These are phyloP conservation scores for Lactarius deliciosus DNA, from an alignment of 768 basidiomycete species.

Conservation along the genomic window DNA sequence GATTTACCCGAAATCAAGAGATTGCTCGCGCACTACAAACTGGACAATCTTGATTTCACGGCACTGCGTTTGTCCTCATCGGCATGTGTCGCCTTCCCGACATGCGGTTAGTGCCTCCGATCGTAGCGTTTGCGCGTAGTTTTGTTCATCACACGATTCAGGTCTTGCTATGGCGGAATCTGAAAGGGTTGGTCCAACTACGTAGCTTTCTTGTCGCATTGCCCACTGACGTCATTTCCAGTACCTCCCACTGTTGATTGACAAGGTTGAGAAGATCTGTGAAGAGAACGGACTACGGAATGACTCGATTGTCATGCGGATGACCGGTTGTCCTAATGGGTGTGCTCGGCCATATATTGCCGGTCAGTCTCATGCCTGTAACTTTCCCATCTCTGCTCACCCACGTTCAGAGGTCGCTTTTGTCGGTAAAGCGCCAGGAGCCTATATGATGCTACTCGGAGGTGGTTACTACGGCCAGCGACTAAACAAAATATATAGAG, in stretches of 20 bases:
- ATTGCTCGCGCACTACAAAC: constrained; percentile 78
- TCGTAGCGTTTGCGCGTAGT: background rate
- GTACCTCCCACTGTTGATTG: constrained; percentile 90
- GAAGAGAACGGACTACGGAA: constrained; percentile 92
- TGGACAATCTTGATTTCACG: constrained; percentile 81
- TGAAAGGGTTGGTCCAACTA: constrained; percentile 53
- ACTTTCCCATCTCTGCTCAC: background rate
- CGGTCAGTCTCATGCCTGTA: constrained; percentile 44
- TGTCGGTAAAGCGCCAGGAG: constrained; percentile 92
- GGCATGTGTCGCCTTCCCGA: constrained; percentile 97
- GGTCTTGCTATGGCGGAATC: constrained; percentile 81
- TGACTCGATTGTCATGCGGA: constrained; percentile 96
- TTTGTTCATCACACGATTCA: constrained; percentile 27
- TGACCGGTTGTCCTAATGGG: constrained; percentile 97
- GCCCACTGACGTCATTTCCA: constrained; percentile 33
- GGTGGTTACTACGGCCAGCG: constrained; percentile 94
- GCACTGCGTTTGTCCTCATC: constrained; percentile 86
- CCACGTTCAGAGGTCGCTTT: constrained; percentile 78
- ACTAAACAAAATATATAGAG: constrained; percentile 93
- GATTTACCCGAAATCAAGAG: constrained; percentile 77
- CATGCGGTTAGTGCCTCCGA: constrained; percentile 58
- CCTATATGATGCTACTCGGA: constrained; percentile 92
- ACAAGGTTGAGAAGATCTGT: constrained; percentile 93
- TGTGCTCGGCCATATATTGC: constrained; percentile 93
- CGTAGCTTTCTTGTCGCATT: constrained; percentile 2